A percentile compares a stretch with the other conserved stretches of the same genome.
Evolutionary conservation across 2,329 filamentous ascomycete genomes (phyloP).

Genomic region (Nigrospora sphaerica): DNA sequence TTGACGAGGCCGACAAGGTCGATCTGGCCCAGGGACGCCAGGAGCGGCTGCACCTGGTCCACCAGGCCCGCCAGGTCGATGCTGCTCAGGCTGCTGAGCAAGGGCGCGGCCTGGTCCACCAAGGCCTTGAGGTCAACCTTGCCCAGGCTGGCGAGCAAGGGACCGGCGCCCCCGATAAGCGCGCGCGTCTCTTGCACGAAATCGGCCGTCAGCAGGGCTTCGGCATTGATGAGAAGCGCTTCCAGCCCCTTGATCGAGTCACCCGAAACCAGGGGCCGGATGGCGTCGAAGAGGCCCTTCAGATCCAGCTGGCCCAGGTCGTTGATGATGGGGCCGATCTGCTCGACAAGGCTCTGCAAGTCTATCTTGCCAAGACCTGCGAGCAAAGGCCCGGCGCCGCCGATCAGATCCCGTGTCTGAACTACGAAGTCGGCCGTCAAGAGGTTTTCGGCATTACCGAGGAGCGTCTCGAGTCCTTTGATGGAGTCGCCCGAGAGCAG

Average conservation of each 20-base stretch:
- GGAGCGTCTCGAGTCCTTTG: slow-evolving; percentile 26
- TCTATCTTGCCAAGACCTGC: slow-evolving; percentile 22
- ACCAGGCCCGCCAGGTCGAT: slow-evolving; percentile 14
- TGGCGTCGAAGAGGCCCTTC: slow-evolving; percentile 21
- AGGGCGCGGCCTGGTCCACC: slow-evolving; percentile 7
- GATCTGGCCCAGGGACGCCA: slow-evolving; percentile 14
- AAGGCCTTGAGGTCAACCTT: slow-evolving; percentile 17
- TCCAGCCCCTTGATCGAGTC: slow-evolving; percentile 25
- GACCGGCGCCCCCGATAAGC: slow-evolving; percentile 12
- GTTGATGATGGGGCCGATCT: slow-evolving; percentile 10
- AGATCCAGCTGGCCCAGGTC: slow-evolving; percentile 23
- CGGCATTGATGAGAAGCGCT: slow-evolving; percentile 15
- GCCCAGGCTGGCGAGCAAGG: slow-evolving; percentile 22
- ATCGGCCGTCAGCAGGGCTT: slow-evolving; percentile 11
- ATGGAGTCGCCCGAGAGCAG: slow-evolving; percentile 31
- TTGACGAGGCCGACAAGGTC: slow-evolving; percentile 22
- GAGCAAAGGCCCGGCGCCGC: slow-evolving; percentile 16
- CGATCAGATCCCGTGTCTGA: slow-evolving; percentile 13
- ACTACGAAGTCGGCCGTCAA: slow-evolving; percentile 14
- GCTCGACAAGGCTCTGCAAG: slow-evolving; percentile 5
- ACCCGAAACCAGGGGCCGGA: slow-evolving; percentile 20
- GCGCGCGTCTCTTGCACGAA: slow-evolving; percentile 11
- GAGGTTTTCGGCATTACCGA: slow-evolving; percentile 28
- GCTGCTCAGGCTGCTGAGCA: slow-evolving; percentile 14
- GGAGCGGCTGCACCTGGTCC: slow-evolving; percentile 8